A percentile compares a stretch with the other conserved stretches of the same genome.
Conservation (phyloP, 495 filamentous ascomycete genomes). For the Xylaria palmicola region DNA sequence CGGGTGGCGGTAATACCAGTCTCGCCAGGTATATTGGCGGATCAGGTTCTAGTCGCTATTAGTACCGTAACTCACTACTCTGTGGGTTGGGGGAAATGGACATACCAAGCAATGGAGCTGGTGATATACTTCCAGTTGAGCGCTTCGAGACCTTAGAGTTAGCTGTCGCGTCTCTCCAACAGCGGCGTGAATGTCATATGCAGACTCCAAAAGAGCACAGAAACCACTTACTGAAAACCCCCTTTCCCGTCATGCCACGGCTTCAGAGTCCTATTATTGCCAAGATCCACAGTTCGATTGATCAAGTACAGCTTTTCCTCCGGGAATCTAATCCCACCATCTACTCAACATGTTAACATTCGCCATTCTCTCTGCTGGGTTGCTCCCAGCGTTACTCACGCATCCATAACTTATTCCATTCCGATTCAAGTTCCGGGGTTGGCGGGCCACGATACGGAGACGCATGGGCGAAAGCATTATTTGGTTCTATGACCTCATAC, state of each 20-base stretch:
- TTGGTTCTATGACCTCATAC: background rate
- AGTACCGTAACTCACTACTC: background rate
- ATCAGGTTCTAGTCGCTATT: background rate
- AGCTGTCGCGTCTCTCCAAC: no score
- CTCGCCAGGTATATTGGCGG: constrained; percentile 1
- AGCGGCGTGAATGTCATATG: no score
- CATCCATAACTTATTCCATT: background rate
- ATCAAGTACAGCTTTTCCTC: background rate
- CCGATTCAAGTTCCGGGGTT: background rate
- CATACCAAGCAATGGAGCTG: background rate
- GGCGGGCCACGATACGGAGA: constrained; percentile 1
- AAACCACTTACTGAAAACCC: background rate
- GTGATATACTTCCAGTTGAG: background rate
- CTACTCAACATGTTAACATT: background rate
- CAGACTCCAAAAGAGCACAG: background rate
- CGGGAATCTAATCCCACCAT: background rate
- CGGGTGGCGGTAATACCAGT: background rate
- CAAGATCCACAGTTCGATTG: background rate
- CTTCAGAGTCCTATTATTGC: background rate
- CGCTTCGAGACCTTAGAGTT: background rate
- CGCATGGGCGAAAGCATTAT: background rate
- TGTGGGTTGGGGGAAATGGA: background rate
- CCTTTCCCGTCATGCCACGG: constrained; percentile 6
- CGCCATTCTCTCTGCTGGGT: no score
- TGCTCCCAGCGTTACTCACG: background rate